Evolutionary conservation across 176 grass and related monocot genomes (phyloP), one percentile per base, ranked within the genome.

Genomic region (Themeda triandra): DNA sequence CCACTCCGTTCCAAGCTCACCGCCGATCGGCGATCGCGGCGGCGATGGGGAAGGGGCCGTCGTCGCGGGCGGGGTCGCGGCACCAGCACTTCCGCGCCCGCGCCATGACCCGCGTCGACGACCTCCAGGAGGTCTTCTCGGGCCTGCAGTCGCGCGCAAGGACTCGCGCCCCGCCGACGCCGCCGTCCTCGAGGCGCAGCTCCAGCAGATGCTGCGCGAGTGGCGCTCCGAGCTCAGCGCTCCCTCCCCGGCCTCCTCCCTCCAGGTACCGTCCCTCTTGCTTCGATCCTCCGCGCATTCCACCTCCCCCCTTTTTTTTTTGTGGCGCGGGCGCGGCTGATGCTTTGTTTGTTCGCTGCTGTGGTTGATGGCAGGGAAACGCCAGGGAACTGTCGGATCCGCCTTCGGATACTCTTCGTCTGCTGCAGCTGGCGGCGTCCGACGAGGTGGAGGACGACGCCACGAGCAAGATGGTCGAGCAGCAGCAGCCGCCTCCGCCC

Each of bases 141-240:
- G 92, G 93, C 76, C 90, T 97, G 75, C 95, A 97, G 81, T 92
- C 60, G 95, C 95, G 45, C 90, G 90, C 83, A 94, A 91, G 82
- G 95, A 97, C 79, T 80, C 92, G 17, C 95, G 95, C 75, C 69
- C 90, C 41, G 85, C 92, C 49, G 95, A 97, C 70, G 92, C 86
- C 31, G 76, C 89, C 69, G 64, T 97, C 44, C 90, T 97, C 71
- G 95, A 97, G 85, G 92, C 83, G 54, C 95, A 97, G 88, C 83
- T 97, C 60, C 88, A 97, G 53, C 95, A 94, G 90, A 94, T 97
- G 92, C 95, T 97, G 73, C 92, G 90, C 44, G 95, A 97, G 86
- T 97, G 92, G 92, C 93, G 90, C 79, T 87, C 92, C 49, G 95
- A 97, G 86, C 95, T 97, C 84, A 97, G 88, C 85, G 84, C 83